phyloP scores from a whole-genome alignment of 2,329 filamentous ascomycete genomes.

The Talaromyces piceae region DNA sequence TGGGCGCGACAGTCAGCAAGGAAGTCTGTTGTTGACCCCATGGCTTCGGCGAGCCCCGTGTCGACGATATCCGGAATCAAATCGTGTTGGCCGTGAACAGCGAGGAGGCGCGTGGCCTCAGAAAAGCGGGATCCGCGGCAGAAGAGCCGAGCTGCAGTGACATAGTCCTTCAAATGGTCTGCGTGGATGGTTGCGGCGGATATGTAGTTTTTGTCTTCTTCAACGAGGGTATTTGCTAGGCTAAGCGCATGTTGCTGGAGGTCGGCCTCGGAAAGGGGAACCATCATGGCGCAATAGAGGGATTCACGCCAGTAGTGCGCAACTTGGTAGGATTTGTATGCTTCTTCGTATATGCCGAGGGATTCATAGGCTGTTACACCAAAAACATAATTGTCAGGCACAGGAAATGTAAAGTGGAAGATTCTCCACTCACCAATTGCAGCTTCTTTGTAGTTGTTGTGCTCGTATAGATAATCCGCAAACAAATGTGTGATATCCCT shows the following conservation, averaged over 20 bases:
- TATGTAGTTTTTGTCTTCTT: conserved; percentile 71
- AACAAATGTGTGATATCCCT: conserved; percentile 67
- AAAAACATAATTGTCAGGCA: neutral
- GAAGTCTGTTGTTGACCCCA: conserved; percentile 78
- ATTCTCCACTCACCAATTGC: conserved; percentile 50
- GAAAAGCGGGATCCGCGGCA: conserved; percentile 84
- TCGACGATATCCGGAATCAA: conserved; percentile 68
- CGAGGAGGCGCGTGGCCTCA: conserved; percentile 74
- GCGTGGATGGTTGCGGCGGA: conserved; percentile 71
- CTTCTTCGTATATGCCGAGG: conserved; percentile 63
- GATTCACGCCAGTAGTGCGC: conserved; percentile 89
- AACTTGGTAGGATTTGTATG: conserved; percentile 74
- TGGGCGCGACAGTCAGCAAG: conserved; percentile 88
- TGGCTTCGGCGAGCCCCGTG: conserved; percentile 67
- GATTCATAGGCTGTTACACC: conserved; percentile 65
- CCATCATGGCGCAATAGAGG: conserved; percentile 67
- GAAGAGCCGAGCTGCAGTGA: conserved; percentile 63
- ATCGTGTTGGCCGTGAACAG: conserved; percentile 51
- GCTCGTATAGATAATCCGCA: conserved; percentile 66
- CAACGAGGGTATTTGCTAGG: conserved; percentile 70
- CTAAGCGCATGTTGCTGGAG: conserved; percentile 61
- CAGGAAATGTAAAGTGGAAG: neutral
- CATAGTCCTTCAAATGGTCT: conserved; percentile 70
- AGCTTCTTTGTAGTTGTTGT: conserved; percentile 75
- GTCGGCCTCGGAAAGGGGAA: conserved; percentile 53